Evolutionary conservation across 441 rosid species (phyloP).

Genomic region (Gossypium aridum): DNA sequence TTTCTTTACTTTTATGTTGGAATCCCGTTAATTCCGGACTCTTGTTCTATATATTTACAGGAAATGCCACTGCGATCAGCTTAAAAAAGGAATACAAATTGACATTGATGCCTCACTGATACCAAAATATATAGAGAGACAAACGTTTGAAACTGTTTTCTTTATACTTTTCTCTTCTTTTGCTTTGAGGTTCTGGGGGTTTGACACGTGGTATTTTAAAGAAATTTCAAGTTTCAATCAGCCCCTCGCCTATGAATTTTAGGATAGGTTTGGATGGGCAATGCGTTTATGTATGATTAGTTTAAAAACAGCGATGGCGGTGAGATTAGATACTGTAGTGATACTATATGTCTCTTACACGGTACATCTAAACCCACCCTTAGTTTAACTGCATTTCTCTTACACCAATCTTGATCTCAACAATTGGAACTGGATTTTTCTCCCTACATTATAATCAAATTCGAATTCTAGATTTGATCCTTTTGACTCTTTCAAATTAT

Average conservation of each 20-base stretch:
- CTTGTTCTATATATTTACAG: not conserved
- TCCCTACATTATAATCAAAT: too few relatives aligned
- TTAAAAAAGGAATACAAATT: not conserved
- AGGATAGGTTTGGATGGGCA: rapidly evolving
- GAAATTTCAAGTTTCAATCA: not conserved
- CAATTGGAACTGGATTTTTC: too few relatives aligned
- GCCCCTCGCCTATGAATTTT: not conserved
- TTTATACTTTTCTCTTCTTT: not conserved
- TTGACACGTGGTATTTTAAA: not conserved
- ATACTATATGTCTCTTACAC: too few relatives aligned
- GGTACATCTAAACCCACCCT: too few relatives aligned
- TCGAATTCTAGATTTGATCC: too few relatives aligned
- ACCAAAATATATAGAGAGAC: not conserved
- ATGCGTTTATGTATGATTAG: rapidly evolving
- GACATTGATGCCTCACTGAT: not conserved
- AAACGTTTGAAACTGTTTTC: not conserved
- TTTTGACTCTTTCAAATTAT: too few relatives aligned
- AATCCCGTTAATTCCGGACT: not conserved
- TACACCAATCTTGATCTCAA: too few relatives aligned
- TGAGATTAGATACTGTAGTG: too few relatives aligned
- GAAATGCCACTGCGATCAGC: not conserved
- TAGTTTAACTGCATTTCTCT: too few relatives aligned
- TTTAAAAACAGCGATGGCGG: rapidly evolving
- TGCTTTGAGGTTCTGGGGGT: not conserved
- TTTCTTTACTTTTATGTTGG: not conserved